Percentiles rank a stretch among this genome's conserved stretches.
phyloP scores from a whole-genome alignment of 306 rosid species.

The Lotus japonicus region DNA sequence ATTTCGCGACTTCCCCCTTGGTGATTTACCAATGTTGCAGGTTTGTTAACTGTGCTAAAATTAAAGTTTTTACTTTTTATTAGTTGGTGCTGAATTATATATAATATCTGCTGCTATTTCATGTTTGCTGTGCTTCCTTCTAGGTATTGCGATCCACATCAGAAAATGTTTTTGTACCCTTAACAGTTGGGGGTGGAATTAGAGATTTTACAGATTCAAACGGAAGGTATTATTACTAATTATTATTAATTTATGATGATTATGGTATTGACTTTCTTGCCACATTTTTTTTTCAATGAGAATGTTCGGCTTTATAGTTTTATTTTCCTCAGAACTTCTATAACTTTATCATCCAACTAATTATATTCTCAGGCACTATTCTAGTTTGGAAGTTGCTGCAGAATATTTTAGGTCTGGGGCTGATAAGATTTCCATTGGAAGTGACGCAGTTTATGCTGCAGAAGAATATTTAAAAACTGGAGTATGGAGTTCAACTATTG shows the following conservation, averaged over 20 bases:
- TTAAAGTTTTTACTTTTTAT: background rate
- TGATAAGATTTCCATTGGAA: conserved; percentile 95
- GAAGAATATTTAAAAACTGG: conserved; percentile 84
- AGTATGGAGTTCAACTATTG: conserved; percentile 40
- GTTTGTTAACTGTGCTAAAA: conserved; percentile 33
- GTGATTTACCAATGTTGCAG: conserved; percentile 98
- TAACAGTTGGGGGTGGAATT: conserved; percentile 98
- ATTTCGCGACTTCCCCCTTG: conserved; percentile 94
- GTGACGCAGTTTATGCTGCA: conserved; percentile 97
- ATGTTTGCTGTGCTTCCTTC: conserved; percentile 23
- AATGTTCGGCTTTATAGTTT: background rate
- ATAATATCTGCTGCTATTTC: background rate
- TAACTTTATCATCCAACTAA: background rate
- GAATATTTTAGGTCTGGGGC: conserved; percentile 99
- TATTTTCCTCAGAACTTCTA: background rate
- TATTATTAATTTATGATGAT: conserved; percentile 11
- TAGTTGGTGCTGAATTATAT: background rate
- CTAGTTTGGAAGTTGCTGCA: conserved; percentile 97
- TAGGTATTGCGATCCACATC: conserved; percentile 83
- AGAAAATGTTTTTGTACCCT: conserved; percentile 93
- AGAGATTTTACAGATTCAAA: conserved; percentile 87
- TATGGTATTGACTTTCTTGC: background rate
- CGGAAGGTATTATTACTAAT: conserved; percentile 60
- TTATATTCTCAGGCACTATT: conserved; percentile 57
- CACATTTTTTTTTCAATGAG: background rate